Evolutionary conservation across 2,329 filamentous ascomycete genomes (phyloP).

Genomic region (Aspergillus pseudoterreus): DNA sequence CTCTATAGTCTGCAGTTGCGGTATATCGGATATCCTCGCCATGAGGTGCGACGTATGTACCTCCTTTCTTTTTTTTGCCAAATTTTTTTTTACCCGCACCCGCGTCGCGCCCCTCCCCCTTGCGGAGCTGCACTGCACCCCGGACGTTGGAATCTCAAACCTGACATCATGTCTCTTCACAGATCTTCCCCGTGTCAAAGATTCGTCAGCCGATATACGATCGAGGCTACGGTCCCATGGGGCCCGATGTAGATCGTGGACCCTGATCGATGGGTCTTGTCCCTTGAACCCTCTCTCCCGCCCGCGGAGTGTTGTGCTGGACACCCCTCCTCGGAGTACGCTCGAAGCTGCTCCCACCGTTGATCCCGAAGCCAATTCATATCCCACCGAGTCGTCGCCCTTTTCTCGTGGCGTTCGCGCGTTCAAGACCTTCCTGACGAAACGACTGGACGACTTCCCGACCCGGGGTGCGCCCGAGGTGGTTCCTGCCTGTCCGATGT

Average conservation of each 20-base stretch:
- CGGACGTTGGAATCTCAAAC: neutral
- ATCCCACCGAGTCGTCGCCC: conserved; percentile 18
- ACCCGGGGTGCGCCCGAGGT: conserved; percentile 11
- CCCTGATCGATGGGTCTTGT: conserved; percentile 8
- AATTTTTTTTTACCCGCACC: neutral
- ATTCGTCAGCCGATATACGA: conserved; percentile 15
- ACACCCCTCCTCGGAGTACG: conserved; percentile 12
- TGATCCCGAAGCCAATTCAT: conserved; percentile 17
- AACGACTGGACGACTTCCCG: conserved; percentile 25
- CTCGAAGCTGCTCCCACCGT: conserved; percentile 17
- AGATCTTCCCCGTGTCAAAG: conserved; percentile 27
- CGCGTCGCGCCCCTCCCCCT: too few relatives aligned
- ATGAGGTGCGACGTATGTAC: conserved; percentile 25
- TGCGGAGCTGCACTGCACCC: too few relatives aligned
- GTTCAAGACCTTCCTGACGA: conserved; percentile 28
- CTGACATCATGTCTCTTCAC: neutral
- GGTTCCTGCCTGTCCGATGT: conserved; percentile 6
- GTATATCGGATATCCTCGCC: conserved; percentile 22
- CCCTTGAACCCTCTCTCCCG: conserved; percentile 10
- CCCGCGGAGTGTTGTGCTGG: conserved; percentile 9
- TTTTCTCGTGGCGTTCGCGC: conserved; percentile 27
- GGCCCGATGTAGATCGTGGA: conserved; percentile 17
- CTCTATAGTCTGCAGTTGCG: conserved; percentile 26
- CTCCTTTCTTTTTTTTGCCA: neutral
- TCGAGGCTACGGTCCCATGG: conserved; percentile 12